Conservation (phyloP, 345 rosid genomes). For the Geranium brycei region DNA sequence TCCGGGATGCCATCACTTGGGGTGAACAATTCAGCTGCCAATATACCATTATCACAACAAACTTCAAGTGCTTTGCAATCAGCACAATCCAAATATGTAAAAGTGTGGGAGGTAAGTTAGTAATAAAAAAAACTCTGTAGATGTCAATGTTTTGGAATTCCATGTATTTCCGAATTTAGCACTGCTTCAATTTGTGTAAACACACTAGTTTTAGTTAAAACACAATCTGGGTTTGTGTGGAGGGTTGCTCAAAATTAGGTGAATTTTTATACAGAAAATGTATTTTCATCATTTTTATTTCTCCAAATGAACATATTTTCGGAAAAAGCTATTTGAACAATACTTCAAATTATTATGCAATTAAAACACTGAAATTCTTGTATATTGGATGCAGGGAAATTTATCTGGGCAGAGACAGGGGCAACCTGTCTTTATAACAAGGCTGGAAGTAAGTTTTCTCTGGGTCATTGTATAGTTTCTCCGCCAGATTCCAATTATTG, state of each 20-base stretch:
- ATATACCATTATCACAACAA: conserved; percentile 62
- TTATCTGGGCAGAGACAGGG: conserved; percentile 92
- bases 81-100: conserved; percentile 72
- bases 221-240: not conserved
- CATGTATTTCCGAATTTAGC: not conserved
- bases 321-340: no score
- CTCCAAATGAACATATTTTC: no score
- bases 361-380: not conserved
- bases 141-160: no score
- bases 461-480: not conserved
- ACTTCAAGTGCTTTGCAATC: conserved; percentile 54
- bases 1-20: conserved; percentile 50
- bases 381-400: conserved; percentile 52
- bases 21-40: conserved; percentile 47
- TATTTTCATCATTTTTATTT: not conserved
- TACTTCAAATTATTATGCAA: not conserved
- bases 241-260: not conserved
- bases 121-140: no score
- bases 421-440: conserved; percentile 93
- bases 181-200: conserved; percentile 1
- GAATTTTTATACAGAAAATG: not conserved
- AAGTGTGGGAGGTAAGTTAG: conserved; percentile 85
- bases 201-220: not conserved
- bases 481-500: not conserved
- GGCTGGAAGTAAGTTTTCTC: conserved; percentile 57